Evolutionary conservation across 1,139 yeast genomes (phyloP).

Genomic region (Pichia sp.): DNA sequence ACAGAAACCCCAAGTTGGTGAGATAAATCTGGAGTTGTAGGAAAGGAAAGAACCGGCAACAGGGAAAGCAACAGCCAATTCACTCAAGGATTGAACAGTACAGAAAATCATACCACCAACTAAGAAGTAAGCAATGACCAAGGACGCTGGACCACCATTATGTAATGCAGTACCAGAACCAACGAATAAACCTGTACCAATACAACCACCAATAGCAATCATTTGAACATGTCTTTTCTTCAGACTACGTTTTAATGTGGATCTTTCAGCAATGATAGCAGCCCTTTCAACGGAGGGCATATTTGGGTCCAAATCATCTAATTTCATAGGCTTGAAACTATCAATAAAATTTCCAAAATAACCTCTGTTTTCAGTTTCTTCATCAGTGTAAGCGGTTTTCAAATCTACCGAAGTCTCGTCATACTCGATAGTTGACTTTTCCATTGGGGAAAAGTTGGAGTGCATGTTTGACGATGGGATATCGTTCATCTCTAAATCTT

Average conservation of each 20-base stretch:
- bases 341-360: conserved; percentile 10
- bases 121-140: conserved; percentile 42
- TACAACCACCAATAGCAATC: conserved; percentile 81
- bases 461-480: too few species aligned
- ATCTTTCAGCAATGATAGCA: conserved; percentile 48
- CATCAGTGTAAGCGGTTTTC: conserved; percentile 1
- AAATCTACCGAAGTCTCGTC: background rate
- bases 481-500: too few species aligned
- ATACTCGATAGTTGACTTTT: background rate
- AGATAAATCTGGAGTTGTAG: conserved; percentile 52
- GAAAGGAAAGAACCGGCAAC: conserved; percentile 60
- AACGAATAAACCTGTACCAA: conserved; percentile 57
- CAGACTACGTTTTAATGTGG: conserved; percentile 57
- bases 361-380: conserved; percentile 2
- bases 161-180: conserved; percentile 55
- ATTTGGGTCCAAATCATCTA: conserved; percentile 15
- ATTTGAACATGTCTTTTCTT: conserved; percentile 60
- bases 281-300: conserved; percentile 38
- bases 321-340: conserved; percentile 10
- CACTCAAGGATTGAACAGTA: conserved; percentile 62
- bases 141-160: conserved; percentile 58
- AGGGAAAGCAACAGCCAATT: conserved; percentile 54
- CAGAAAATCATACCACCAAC: conserved; percentile 44
- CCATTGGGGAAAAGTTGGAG: background rate
- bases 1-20: conserved; percentile 68